Evolutionary conservation across 2,329 filamentous ascomycete species (phyloP), one percentile per base, ranked within the genome.

Genomic region (Penicillium occitanis): DNA sequence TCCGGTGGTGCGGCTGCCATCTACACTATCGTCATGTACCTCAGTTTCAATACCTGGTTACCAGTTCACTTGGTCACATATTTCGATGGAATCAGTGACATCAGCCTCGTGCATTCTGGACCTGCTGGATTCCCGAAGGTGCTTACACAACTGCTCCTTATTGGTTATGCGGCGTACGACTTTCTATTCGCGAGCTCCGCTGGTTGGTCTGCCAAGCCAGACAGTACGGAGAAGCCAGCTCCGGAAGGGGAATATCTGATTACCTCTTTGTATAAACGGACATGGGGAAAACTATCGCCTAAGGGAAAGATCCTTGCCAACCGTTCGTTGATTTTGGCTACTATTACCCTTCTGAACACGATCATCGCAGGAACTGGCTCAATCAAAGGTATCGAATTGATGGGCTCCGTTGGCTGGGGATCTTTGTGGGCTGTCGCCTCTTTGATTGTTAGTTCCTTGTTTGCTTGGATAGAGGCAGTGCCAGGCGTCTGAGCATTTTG

Each of bases 341-440:
- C 73, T 1, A 78, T 84, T 67, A 73, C 81, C 11, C 74, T 83
- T 8, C 71, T 79, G n/a, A 85, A 86, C 71, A 86, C 84, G 0
- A 87, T 89, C 66, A 79, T 93, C 48, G 86, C 90, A 73, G 86
- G 88, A 28, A 85, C 84, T 57, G 82, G 88, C 64, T 90, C 88
- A 0, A 80, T 97, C 22, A 82, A 87, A 53, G 90, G 91, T 4
- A 87, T 92, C 11, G 90, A 93, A 72, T 69, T 86, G 3, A 71
- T 81, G 0, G 94, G 93, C 11, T 91, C 93, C 1, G 79, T 83
- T 2, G 86, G 85, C 0, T 98, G 93, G 83, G 88, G 91, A 1
- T 81, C 82, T 25, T 82, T 94, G 42, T 97, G 92, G 92, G 86
- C 86, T n/a, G 72, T 84, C 25, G 90, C 76, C 3, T 72, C 71